phyloP scores from a whole-genome alignment of 176 grass and related monocot species.

The Chrysopogon serrulatus region DNA sequence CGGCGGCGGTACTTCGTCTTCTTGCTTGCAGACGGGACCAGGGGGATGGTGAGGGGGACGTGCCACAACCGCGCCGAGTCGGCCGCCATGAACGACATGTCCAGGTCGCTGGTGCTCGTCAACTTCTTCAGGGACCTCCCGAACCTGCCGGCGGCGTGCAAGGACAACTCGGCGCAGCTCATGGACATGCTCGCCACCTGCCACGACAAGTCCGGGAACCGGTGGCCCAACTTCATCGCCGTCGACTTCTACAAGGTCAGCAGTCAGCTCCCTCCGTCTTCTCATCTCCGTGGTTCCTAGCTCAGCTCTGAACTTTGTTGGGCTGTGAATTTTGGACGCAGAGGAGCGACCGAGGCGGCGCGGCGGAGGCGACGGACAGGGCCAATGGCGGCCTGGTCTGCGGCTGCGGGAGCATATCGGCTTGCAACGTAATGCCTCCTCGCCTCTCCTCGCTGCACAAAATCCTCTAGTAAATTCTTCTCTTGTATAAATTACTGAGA shows the following conservation, averaged over 20 bases:
- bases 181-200: conserved; percentile 53
- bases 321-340: neutral
- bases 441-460: neutral
- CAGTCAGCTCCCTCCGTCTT: neutral
- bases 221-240: conserved; percentile 87
- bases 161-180: conserved; percentile 65
- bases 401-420: conserved; percentile 53
- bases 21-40: conserved; percentile 50
- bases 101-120: conserved; percentile 83
- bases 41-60: conserved; percentile 57
- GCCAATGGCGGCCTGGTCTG: conserved; percentile 67
- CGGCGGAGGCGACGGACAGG: conserved; percentile 62
- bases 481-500: neutral
- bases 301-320: neutral
- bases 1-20: neutral
- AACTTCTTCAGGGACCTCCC: conserved; percentile 80
- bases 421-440: conserved; percentile 46
- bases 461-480: neutral
- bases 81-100: conserved; percentile 61
- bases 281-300: neutral
- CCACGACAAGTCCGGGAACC: conserved; percentile 41
- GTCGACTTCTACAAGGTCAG: conserved; percentile 87
- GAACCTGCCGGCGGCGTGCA: conserved; percentile 51
- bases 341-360: conserved; percentile 77
- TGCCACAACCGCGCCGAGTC: conserved; percentile 79